A percentile compares a stretch with the other conserved stretches of the same genome.
These are phyloP conservation scores for Fragilariopsis cylindrus DNA, from an alignment of 108 stramenopile species.

Conservation along the genomic window DNA sequence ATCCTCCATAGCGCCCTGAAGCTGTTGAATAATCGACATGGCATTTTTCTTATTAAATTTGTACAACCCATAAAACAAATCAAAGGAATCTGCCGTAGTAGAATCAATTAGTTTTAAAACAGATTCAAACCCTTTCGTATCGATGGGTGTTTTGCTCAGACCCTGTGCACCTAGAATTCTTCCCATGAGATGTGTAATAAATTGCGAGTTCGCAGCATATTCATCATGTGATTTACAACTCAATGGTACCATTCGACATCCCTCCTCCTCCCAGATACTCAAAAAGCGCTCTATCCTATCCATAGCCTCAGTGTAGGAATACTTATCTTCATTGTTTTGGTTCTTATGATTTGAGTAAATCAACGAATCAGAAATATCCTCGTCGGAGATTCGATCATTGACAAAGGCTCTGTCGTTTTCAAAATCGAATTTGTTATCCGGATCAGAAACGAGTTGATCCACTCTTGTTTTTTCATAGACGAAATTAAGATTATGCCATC, in stretches of 20 bases:
- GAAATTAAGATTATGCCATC: slow-evolving; percentile 94
- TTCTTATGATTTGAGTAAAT: slow-evolving; percentile 44
- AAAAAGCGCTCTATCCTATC: slow-evolving; percentile 93
- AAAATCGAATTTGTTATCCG: slow-evolving; percentile 10
- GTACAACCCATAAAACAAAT: slow-evolving; percentile 97
- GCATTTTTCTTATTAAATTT: slow-evolving; percentile 87
- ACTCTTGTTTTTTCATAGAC: slow-evolving; percentile 95
- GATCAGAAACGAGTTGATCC: slow-evolving; percentile 50
- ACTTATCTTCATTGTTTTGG: slow-evolving; percentile 49
- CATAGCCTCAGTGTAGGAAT: slow-evolving; percentile 67
- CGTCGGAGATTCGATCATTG: slow-evolving; percentile 20
- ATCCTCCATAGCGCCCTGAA: slow-evolving; percentile 63
- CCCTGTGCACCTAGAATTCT: slow-evolving; percentile 93
- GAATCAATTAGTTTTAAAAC: slow-evolving; percentile 90
- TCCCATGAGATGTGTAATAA: slow-evolving; percentile 98
- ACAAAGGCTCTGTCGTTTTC: neutral
- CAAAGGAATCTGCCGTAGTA: slow-evolving; percentile 96
- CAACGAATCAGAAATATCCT: slow-evolving; percentile 20
- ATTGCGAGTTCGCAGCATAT: slow-evolving; percentile 97
- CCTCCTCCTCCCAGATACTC: slow-evolving; percentile 96
- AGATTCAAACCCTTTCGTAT: slow-evolving; percentile 96
- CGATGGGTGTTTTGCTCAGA: slow-evolving; percentile 80
- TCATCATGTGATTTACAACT: slow-evolving; percentile 94
- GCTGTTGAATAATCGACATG: slow-evolving; percentile 54
- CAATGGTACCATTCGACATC: slow-evolving; percentile 98